Evolutionary conservation across 2,329 filamentous ascomycete species (phyloP), one percentile per base, ranked within the genome.

Genomic region (Cercospora sesami): DNA sequence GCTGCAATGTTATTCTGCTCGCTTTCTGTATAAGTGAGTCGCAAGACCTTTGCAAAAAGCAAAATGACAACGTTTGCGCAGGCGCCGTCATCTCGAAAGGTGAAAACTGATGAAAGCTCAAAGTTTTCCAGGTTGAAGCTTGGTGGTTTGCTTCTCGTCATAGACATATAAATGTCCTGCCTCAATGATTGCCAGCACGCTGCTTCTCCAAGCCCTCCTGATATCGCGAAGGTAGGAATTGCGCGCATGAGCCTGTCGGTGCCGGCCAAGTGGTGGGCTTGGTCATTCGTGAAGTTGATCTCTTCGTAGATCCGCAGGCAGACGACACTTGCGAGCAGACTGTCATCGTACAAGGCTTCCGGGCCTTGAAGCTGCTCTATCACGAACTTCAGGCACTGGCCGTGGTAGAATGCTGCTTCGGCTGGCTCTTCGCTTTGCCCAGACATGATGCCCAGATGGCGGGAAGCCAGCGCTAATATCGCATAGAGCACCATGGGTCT

Each of bases 171-270:
- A 26, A 82, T 80, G 36, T 80, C 79, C 68, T 82, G 80, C 10
- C 80, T 75, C 3, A 82, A 71, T 8, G 80, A 80, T 48, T 81
- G 80, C 80, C 80, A 82, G 60, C 79, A 81, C 2, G 79, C 77
- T 9, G 80, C 79, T 69, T 82, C 80, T 0, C 77, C 78, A 1
- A 82, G 71, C 0, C 80, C 80, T 0, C 80, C 79, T 4, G 80
- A 80, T 0, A 77, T 77, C 2, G 79, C 80, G 6, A 80, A 80
- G 21, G 74, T 77, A 5, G 80, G 78, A 67, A 81, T 79, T 1
- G 77, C 75, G 8, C 79, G 80, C 18, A 82, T 75, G 0, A 82
- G 73, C 5, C 78, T 75, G 33, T 78, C 80, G 1, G 79, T 80
- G 1, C 80, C 80, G 9, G 79, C 69, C 5, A 80, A 74, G 58